Evolutionary conservation across 192 early-diverging fungal genomes (phyloP), one percentile per base, ranked within the genome.

Genomic region (Allomyces macrogynus): DNA sequence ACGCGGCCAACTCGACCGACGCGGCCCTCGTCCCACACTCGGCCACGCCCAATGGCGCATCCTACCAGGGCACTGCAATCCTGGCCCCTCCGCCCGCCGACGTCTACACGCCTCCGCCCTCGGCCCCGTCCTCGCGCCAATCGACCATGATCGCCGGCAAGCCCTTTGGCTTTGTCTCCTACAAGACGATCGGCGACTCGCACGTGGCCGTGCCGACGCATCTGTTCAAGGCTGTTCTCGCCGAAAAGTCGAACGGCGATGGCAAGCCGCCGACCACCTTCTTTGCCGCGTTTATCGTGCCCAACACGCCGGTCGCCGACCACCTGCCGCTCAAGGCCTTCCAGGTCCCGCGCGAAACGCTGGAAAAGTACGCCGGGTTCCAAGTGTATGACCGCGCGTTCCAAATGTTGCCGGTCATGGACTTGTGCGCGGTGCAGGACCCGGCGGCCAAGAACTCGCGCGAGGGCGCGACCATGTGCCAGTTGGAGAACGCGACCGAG

Each of bases 191-290:
- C 63, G 92, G 93, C 0, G 76, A 80, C 63, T 85, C 88, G 25
- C 90, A 89, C 64, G 80, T 88, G 57, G 86, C 86, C 10, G 93
- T 97, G 2, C 92, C 93, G 7, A 94, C 91, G 5, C 91, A 94
- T 65, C 94, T 92, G 72, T 97, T 82, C 77, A 97, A 97, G 75
- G 85, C 91, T 22, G 84, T 93, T 25, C 70, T 91, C 72, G 88
- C 84, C 3, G 71, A 76, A 61, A 79, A 77, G 5, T 57, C 49
- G 43, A 71, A 72, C 60, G 77, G 80, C 27, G 22, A 57, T 0
- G 65, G 71, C 10, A 80, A 79, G 24, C 68, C 77, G 57, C 67
- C 75, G 24, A 77, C 75, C 42, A 42, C 64, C n/a, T 78, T 80
- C 64, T 73, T 77, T 10, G 62, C 83, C 0, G 87, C 81, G 0